phyloP scores from a whole-genome alignment of 2,329 filamentous ascomycete species.

The Scorias spongiosa region DNA sequence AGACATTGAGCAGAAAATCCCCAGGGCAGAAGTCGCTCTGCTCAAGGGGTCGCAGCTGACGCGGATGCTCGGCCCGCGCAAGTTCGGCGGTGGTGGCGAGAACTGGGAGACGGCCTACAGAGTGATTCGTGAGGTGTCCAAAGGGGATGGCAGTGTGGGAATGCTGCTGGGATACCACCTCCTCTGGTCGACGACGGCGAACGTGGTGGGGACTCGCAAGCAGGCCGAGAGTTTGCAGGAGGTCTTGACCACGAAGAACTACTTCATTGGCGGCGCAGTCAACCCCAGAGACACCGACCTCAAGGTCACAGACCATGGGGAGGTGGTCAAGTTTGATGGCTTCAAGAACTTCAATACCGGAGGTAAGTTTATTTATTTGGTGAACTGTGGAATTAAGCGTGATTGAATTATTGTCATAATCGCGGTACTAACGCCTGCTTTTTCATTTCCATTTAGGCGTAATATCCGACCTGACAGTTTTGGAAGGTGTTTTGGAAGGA shows the following conservation, averaged over 20 bases:
- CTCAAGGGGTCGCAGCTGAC: constrained; percentile 37
- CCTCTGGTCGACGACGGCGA: constrained; percentile 47
- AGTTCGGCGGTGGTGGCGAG: constrained; percentile 39
- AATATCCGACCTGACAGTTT: constrained; percentile 48
- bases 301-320: constrained; percentile 39
- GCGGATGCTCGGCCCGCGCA: constrained; percentile 34
- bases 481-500: constrained; percentile 46
- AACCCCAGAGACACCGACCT: constrained; percentile 50
- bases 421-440: too few species aligned
- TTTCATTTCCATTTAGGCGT: constrained; percentile 20
- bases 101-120: constrained; percentile 42
- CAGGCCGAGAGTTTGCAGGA: constrained; percentile 43
- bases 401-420: too few species aligned
- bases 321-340: constrained; percentile 44
- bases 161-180: constrained; percentile 53
- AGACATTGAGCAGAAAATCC: constrained; percentile 38
- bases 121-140: constrained; percentile 46
- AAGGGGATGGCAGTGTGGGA: constrained; percentile 48
- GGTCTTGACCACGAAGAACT: constrained; percentile 47
- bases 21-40: constrained; percentile 34
- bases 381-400: too few species aligned
- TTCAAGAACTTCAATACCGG: constrained; percentile 55
- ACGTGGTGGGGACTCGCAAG: constrained; percentile 43
- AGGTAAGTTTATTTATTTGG: constrained; percentile 19
- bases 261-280: constrained; percentile 49